A percentile compares a stretch with the other conserved stretches of the same genome.
Conservation (phyloP, 352 stramenopile genomes). For the Pythium folliculosum region DNA sequence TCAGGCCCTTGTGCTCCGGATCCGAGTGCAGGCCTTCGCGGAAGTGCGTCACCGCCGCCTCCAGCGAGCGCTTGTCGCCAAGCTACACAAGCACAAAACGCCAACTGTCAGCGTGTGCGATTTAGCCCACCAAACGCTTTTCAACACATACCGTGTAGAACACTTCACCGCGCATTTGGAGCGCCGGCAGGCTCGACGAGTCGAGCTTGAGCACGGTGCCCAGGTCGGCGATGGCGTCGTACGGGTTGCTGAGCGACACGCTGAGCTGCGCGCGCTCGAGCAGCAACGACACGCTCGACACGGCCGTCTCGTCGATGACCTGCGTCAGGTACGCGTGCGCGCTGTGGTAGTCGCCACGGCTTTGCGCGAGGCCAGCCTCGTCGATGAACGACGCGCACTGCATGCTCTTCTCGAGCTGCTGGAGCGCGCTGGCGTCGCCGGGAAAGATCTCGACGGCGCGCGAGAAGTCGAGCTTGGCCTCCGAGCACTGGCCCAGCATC, state of each 20-base stretch:
- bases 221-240: conserved; percentile 77
- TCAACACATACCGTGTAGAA: conserved; percentile 55
- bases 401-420: conserved; percentile 65
- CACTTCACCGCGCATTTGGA: conserved; percentile 75
- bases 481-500: conserved; percentile 72
- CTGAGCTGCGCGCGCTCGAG: conserved; percentile 76
- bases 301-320: conserved; percentile 64
- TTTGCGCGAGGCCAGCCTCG: conserved; percentile 65
- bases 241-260: conserved; percentile 64
- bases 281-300: conserved; percentile 70
- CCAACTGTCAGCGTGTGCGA: neutral
- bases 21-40: conserved; percentile 81
- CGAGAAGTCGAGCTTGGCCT: conserved; percentile 63
- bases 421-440: conserved; percentile 43
- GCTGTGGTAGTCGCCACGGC: conserved; percentile 63
- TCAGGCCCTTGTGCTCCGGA: conserved; percentile 81
- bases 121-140: neutral
- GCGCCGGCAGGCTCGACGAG: conserved; percentile 58
- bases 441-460: conserved; percentile 66
- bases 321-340: conserved; percentile 68
- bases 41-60: conserved; percentile 71
- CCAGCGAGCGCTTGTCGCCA: conserved; percentile 76
- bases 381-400: conserved; percentile 66
- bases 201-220: conserved; percentile 76
- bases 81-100: conserved; percentile 30